Base-by-base conservation (phyloP, 768 basidiomycete species). In the Agaricus subrufescens region DNA sequence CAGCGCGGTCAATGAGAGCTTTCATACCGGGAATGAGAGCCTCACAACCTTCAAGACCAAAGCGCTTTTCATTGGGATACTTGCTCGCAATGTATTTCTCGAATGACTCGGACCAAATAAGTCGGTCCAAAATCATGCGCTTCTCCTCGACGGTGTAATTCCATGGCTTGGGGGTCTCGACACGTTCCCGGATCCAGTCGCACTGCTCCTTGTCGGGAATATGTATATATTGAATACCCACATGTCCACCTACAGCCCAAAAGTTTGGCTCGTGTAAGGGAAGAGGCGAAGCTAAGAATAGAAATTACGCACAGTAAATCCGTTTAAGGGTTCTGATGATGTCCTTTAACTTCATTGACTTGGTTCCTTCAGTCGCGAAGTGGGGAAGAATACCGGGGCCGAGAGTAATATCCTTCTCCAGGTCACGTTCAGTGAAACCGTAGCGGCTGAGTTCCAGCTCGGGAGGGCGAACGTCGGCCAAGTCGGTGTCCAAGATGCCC, bases 51-150 rank as follows among this genome's bases (percentile, higher is more conserved):
- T 99, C 97, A 43, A 99, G 83, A 71, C 97, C 97, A 72, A 99
- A 99, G 46, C 97, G 89, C 74, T 99, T 99, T 79, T 99, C 97
- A 74, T 98, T 99, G 63, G 97, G 97, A 75, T 92, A 97, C 71
- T 98, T 99, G 80, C 85, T 91, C 23, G 94, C 89, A 60, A 99
- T 94, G 81, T 98, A 99, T 66, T 94, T 94, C 72, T 99, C 97
- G 66, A 98, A 98, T 3, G 91, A 89, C 65, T 98, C 97, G n/a
- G 96, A 98, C 97, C 97, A 99, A 69, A 98, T 98, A 64, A 98
- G 87, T 58, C 97, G 91, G 75, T 99, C 97, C 54, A 99, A 84
- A 61, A 99, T 95, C 91, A 98, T 95, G 46, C 94, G 87, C 74
- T 98, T 99, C 77, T 99, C 97, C 64, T 99, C 97, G 51, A 95